Base-by-base conservation (phyloP, 2,329 filamentous ascomycete genomes). In the Arthroderma uncinatum region DNA sequence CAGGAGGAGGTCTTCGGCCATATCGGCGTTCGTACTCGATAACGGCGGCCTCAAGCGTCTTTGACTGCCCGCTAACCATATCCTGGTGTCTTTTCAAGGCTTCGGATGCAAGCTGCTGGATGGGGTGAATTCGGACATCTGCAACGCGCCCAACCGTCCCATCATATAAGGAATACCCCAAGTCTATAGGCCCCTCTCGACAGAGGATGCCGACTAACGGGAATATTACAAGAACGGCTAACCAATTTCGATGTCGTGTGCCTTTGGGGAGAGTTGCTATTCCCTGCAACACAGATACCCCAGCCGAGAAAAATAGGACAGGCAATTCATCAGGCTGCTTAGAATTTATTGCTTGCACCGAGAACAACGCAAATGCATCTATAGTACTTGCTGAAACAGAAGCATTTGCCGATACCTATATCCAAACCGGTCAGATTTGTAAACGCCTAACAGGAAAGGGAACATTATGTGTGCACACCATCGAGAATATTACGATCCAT, bases 21-120 rank as follows among this genome's bases (percentile, higher is more conserved):
- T 56, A 56, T 25, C 55, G 44, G 44, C 55, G 55, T 28, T 36
- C 23, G 28, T 56, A 56, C 37, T 56, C 55, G 14, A 36, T 33
- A 50, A 52, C 16, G 4, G 55, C 55, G 21, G 36, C 44, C n/a
- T 30, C 16, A 5, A 56, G 44, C 2, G 28, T 56, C 40, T 56
- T 28, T n/a, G 55, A 56, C 23, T 56, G 55, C 7, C 34, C 10
- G 12, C 44, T 30, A 25, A 56, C 40, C 55, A 52, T 39, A 12
- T 52, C 36, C 9, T 21, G n/a, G 33, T 50, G 48, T 12, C 14
- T 39, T 16, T 30, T 36, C 34, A 37, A 7, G 6, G 55, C 42
- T 23, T 56, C 28, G 2, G 28, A 52, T 30, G 44, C 55, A 14
- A 56, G 44, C 23, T 52, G 14, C 16, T 34, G 30, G 23, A 56